phyloP scores from a whole-genome alignment of 805 yeast genomes.

The Myxozyma monticola region DNA sequence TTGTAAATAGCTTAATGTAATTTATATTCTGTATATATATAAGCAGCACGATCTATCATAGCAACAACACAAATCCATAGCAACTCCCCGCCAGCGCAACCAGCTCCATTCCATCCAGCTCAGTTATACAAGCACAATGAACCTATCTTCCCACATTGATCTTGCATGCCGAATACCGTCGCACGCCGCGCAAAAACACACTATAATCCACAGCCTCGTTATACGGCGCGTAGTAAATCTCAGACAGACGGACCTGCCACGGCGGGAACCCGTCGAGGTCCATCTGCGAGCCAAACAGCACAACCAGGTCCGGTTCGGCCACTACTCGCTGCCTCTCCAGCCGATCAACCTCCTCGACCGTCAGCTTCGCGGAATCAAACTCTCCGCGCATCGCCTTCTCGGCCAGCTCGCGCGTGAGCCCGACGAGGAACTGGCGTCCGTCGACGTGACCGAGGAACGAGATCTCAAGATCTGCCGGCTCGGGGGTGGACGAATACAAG shows the following conservation, averaged over 20 bases:
- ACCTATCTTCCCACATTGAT: conserved; percentile 79
- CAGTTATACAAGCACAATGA: neutral
- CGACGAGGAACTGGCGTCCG: conserved; percentile 88
- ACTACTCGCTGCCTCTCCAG: conserved; percentile 68
- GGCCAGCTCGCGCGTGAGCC: conserved; percentile 81
- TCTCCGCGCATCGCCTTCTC: conserved; percentile 59
- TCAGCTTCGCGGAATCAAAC: conserved; percentile 63
- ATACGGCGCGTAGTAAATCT: conserved; percentile 50
- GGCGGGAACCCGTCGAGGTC: conserved; percentile 96
- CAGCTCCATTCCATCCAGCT: too few relatives aligned
- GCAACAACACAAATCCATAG: too few relatives aligned
- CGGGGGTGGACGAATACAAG: conserved; percentile 19
- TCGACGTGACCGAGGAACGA: conserved; percentile 71
- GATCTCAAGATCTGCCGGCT: conserved; percentile 53
- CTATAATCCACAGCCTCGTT: conserved; percentile 28
- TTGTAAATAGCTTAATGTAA: conserved; percentile 10
- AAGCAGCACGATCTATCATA: neutral
- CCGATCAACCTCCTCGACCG: conserved; percentile 66
- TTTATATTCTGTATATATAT: neutral
- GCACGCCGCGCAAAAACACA: conserved; percentile 56
- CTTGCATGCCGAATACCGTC: conserved; percentile 68
- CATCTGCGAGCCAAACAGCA: conserved; percentile 80
- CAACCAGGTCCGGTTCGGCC: conserved; percentile 85
- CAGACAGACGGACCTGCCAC: conserved; percentile 92
- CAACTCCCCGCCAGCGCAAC: too few relatives aligned